Percentiles rank a stretch among this genome's conserved stretches.
These are phyloP conservation scores for Eucalyptus cloeziana DNA, from an alignment of 345 rosid species.

Conservation along the genomic window DNA sequence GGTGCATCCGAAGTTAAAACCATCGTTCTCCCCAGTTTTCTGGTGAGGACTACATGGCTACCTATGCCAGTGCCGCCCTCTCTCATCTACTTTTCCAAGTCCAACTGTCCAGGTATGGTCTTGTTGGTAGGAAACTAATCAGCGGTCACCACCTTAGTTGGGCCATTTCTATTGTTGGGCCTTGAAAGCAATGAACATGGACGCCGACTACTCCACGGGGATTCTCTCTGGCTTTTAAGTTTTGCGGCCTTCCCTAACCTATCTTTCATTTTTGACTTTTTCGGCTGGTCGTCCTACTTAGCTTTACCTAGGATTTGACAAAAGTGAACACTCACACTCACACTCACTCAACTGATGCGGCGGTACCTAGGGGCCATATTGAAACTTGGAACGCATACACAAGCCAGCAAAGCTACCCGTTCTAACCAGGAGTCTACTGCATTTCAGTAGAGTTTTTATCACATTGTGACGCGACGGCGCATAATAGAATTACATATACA, in stretches of 20 bases:
- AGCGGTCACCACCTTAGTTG: neutral
- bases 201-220: neutral
- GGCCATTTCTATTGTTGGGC: neutral
- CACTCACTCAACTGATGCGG: neutral
- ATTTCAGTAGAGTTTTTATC: neutral
- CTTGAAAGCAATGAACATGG: neutral
- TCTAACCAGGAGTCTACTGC: too few species aligned
- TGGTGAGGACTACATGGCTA: neutral
- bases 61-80: neutral
- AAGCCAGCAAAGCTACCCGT: neutral
- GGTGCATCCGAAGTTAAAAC: neutral
- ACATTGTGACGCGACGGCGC: fast-evolving
- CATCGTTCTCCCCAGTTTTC: neutral
- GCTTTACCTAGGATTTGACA: neutral
- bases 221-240: neutral
- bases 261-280: neutral
- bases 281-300: neutral
- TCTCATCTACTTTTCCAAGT: neutral
- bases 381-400: neutral
- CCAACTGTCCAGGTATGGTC: neutral
- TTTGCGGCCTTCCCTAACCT: neutral
- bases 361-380: neutral
- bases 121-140: neutral
- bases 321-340: neutral
- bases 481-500: fast-evolving